These are phyloP conservation scores for Scenedesmus sp. DNA, from an alignment of 163 green algal genomes.

Conservation along the genomic window DNA sequence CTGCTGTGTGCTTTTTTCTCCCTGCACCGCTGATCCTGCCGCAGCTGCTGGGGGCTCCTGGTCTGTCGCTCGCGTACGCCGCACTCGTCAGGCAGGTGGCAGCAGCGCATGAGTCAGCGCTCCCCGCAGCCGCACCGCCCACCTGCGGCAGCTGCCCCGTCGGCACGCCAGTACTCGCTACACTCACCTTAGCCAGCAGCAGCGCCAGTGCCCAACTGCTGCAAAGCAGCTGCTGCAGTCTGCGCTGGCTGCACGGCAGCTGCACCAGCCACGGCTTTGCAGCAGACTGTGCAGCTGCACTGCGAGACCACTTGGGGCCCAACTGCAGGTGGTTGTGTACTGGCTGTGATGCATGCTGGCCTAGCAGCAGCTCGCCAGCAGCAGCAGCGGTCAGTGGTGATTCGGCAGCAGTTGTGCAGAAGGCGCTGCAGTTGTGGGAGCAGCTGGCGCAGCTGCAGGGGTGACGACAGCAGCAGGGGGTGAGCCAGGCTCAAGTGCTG, in stretches of 20 bases:
- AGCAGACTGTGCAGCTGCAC: background rate
- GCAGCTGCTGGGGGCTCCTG: conserved; percentile 5
- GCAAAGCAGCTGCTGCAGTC: background rate
- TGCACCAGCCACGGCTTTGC: background rate
- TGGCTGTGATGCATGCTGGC: background rate
- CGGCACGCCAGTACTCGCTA: background rate
- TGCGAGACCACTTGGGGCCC: background rate
- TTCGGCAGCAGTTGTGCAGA: background rate
- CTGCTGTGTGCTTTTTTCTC: background rate
- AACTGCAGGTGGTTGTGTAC: conserved; percentile 2
- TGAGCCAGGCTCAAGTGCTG: background rate
- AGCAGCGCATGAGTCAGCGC: background rate
- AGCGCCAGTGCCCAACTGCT: background rate
- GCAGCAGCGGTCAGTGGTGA: background rate
- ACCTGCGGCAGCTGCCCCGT: background rate
- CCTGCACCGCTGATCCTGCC: background rate
- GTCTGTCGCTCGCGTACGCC: background rate
- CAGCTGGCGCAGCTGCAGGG: background rate
- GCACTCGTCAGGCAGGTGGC: background rate
- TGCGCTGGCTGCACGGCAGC: background rate
- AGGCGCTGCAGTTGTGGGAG: conserved; percentile 15
- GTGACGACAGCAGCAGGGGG: background rate
- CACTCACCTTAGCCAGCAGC: background rate
- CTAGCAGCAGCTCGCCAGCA: background rate
- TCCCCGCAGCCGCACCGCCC: background rate